Base-by-base conservation (phyloP, 2,329 filamentous ascomycete genomes). In the Neonectria coccinea region DNA sequence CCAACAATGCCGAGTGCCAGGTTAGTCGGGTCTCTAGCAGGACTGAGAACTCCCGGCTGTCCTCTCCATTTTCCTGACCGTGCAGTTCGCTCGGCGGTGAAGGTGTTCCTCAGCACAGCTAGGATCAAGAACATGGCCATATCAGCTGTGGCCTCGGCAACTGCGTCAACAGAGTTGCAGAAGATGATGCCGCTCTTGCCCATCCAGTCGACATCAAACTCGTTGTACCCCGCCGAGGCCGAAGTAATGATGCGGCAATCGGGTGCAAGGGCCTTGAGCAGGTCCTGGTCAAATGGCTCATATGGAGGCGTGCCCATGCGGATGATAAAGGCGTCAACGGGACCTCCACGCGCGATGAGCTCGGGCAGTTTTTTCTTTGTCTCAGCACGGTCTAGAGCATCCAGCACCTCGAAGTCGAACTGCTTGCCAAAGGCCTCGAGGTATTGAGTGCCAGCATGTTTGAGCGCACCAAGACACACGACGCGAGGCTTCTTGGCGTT, bases 161-260 rank as follows among this genome's bases (percentile, higher is more conserved):
- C 84, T 0, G 84, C 85, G 66, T 87, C 80, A 2, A 83, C 77
- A 0, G 81, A 80, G 65, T 85, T 87, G 74, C 85, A 88, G 71
- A 88, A 87, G 68, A 79, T 82, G 56, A 87, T 79, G 20, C 77
- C 78, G n/a, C 77, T 68, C n/a, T 66, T 58, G 0, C 79, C 78
- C 75, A 83, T 79, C 76, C 78, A 82, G 6, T 79, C 70, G 2
- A 83, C 77, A 50, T 82, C 78, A 60, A 84, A 82, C 66, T 83
- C 80, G 64, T 84, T 82, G 71, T 78, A 84, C 1, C 82, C 82
- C 0, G 82, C 82, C n/a, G 78, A 80, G 3, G 80, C 81, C 0
- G 82, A 84, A 2, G 76, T 75, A 50, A 85, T 80, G 65, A 85
- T 81, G 62, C 78, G 77, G 67, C 80, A 83, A 16, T 74, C 57